Evolutionary conservation across 1,284 basidiomycete species (phyloP).

Genomic region (Marasmius tenuissimus): DNA sequence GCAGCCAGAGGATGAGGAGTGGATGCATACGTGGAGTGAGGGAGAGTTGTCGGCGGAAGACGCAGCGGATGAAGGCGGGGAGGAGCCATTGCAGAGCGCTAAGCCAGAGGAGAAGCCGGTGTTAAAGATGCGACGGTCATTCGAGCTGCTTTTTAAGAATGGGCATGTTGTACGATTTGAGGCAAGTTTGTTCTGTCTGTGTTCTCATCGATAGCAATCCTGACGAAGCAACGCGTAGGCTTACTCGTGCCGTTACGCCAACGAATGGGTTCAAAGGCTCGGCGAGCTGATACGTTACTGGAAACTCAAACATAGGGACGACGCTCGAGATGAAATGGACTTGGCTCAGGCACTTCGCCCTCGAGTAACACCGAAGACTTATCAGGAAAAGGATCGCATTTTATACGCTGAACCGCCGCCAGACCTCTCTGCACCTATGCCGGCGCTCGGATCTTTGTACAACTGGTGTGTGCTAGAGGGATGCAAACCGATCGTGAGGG

Average conservation of each 20-base stretch:
- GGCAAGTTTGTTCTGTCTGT: constrained; percentile 39
- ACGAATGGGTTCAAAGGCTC: constrained; percentile 80
- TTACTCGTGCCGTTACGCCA: constrained; percentile 59
- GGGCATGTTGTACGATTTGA: constrained; percentile 76
- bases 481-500: constrained; percentile 71
- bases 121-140: constrained; percentile 65
- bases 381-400: constrained; percentile 40
- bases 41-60: constrained; percentile 43
- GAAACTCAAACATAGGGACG: constrained; percentile 67
- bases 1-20: constrained; percentile 35
- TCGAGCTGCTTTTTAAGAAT: constrained; percentile 73
- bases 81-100: constrained; percentile 46
- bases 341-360: constrained; percentile 57
- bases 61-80: constrained; percentile 67
- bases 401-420: constrained; percentile 47
- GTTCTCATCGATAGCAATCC: background rate
- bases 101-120: constrained; percentile 40
- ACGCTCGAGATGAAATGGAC: constrained; percentile 80
- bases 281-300: constrained; percentile 73
- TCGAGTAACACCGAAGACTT: constrained; percentile 55
- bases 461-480: constrained; percentile 80
- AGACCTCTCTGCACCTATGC: constrained; percentile 50
- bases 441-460: constrained; percentile 64
- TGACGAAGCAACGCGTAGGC: constrained; percentile 38
- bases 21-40: constrained; percentile 39